phyloP scores from a whole-genome alignment of 768 basidiomycete species.

The Lactarius indigo region DNA sequence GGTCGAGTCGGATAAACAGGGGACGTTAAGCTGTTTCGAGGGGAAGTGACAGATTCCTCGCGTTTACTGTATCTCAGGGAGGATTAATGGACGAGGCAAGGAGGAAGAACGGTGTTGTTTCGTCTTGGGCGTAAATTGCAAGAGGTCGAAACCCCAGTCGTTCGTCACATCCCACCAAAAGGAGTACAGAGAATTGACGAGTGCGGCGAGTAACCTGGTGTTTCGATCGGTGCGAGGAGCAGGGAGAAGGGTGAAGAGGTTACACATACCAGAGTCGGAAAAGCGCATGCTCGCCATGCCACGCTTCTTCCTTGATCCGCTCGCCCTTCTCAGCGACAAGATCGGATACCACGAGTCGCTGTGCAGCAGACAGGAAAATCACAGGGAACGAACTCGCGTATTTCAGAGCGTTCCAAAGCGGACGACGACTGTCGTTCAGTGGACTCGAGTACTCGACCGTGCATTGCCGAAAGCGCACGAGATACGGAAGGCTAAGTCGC shows the following conservation, averaged over 20 bases:
- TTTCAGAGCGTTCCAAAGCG: conserved; percentile 89
- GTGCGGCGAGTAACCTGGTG: conserved; percentile 77
- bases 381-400: conserved; percentile 97
- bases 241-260: background rate
- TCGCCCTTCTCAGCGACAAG: conserved; percentile 48
- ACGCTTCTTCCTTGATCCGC: conserved; percentile 42
- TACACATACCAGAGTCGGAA: conserved; percentile 74
- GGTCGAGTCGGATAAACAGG: conserved; percentile 2
- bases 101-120: conserved; percentile 28
- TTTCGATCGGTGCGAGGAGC: background rate
- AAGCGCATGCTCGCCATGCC: conserved; percentile 74
- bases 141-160: conserved; percentile 90
- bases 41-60: conserved; percentile 25
- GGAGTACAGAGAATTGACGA: conserved; percentile 87
- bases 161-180: conserved; percentile 99
- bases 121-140: conserved; percentile 36
- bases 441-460: conserved; percentile 72
- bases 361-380: conserved; percentile 90
- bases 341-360: conserved; percentile 66
- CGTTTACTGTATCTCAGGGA: conserved; percentile 46
- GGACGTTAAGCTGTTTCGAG: conserved; percentile 7
- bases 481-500: conserved; percentile 71
- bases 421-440: conserved; percentile 61
- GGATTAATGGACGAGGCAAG: conserved; percentile 43
- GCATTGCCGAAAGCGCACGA: conserved; percentile 93